Evolutionary conservation across 2,329 filamentous ascomycete genomes (phyloP), one percentile per base, ranked within the genome.

Genomic region (Cercospora citrullina): DNA sequence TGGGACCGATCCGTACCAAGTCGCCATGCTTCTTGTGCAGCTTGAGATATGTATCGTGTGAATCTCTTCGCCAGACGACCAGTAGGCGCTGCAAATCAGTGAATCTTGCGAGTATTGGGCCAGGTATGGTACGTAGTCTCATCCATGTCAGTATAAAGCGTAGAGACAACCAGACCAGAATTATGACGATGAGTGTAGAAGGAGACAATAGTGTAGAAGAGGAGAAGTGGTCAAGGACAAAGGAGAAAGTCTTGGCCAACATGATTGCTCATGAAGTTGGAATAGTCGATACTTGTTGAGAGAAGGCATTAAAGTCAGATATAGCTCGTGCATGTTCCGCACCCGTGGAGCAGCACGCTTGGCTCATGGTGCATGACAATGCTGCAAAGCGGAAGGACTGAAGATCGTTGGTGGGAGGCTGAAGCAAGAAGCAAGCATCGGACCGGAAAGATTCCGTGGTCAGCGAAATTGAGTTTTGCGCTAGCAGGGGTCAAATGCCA

Each of bases 1-100:
- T 88, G 0, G 91, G 91, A 73, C 91, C 89, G 73, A 94, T 89
- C 23, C 91, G 86, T 31, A 94, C 87, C 0, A 94, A 79, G 3
- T 87, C 87, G 2, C 91, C 91, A 36, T 90, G 81, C 73, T 87
- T 87, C 80, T 88, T 85, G 80, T 94, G 91, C 1, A 86, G 80
- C 33, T 87, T 77, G 72, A 75, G 61, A 59, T 75, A 8, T 89
- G 90, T 18, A 84, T 74, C 72, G 58, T 74, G 74, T 26, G 72
- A 70, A 81, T 12, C 90, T 85, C 78, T n/a, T 91, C 82, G 90
- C 90, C 93, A 53, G 91, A 79, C 73, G 89, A 90, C 62, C 31
- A 72, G 51, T 6, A 76, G 69, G 10, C 71, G 71, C 28, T 66
- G 73, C 23, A 74, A 68, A 55, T 74, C 66, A n/a, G 87, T 86